A percentile compares a stretch with the other conserved stretches of the same genome.
phyloP scores from a whole-genome alignment of 2,329 filamentous ascomycete species.

The Colletotrichum orchidophilum region DNA sequence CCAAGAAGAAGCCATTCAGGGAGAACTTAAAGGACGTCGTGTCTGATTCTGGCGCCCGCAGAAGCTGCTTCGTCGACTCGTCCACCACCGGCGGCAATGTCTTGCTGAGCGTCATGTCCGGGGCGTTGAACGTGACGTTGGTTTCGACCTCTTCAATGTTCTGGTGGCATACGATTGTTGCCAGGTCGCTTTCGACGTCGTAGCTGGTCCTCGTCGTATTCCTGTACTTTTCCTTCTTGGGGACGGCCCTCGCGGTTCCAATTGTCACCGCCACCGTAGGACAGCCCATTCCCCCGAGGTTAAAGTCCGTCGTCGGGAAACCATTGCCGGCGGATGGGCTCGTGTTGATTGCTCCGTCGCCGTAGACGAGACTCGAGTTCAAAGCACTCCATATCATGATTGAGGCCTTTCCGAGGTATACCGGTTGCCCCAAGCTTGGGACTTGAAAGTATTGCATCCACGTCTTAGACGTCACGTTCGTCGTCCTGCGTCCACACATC shows the following conservation, averaged over 20 bases:
- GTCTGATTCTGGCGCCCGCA: neutral
- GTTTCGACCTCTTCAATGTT: constrained; percentile 37
- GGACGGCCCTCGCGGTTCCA: neutral
- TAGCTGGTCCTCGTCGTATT: constrained; percentile 28
- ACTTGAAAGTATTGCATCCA: constrained; percentile 38
- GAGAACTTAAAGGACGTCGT: constrained; percentile 7
- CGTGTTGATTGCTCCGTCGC: constrained; percentile 36
- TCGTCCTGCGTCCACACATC: neutral
- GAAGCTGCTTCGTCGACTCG: constrained; percentile 22
- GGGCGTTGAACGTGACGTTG: constrained; percentile 36
- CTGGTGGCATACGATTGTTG: constrained; percentile 38
- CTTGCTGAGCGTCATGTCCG: constrained; percentile 34
- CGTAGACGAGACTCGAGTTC: constrained; percentile 19
- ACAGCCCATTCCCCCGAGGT: neutral
- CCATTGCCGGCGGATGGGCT: neutral
- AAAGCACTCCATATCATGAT: constrained; percentile 34
- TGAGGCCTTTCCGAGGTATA: constrained; percentile 37
- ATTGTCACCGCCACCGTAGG: constrained; percentile 12
- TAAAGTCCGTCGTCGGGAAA: neutral
- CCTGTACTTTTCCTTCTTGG: neutral
- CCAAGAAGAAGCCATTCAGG: neutral
- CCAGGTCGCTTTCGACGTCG: constrained; percentile 36
- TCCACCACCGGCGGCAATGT: constrained; percentile 23
- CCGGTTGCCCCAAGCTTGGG: constrained; percentile 29
- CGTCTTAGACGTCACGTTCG: neutral